Conservation (phyloP, 2,329 filamentous ascomycete species). For the Pseudogymnoascus sp. region DNA sequence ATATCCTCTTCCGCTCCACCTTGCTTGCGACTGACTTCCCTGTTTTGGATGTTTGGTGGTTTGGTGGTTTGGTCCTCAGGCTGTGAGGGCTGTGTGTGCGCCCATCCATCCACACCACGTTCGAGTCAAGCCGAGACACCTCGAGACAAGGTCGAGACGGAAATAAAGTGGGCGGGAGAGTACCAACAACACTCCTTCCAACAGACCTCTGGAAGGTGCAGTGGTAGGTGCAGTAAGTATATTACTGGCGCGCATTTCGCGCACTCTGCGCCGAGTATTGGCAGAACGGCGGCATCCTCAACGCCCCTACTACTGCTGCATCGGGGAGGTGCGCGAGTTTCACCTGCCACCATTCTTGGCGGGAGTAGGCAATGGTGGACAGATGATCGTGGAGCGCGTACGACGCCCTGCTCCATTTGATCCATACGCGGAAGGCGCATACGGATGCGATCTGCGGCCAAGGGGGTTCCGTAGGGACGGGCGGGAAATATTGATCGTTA, state of each 20-base stretch:
- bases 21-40: not conserved
- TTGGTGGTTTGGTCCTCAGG: not conserved
- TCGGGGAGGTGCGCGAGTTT: constrained; percentile 4
- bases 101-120: not conserved
- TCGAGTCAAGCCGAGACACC: constrained; percentile 3
- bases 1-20: not conserved
- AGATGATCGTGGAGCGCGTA: constrained; percentile 1
- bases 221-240: not conserved
- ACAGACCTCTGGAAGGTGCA: too few species aligned
- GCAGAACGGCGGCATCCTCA: not conserved
- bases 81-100: not conserved
- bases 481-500: constrained; percentile 8
- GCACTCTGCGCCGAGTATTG: not conserved
- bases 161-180: not conserved
- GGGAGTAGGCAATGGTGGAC: not conserved
- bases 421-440: constrained; percentile 5
- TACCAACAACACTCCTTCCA: too few species aligned
- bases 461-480: not conserved
- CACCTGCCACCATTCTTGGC: constrained; percentile 4
- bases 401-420: not conserved
- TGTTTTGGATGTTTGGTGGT: not conserved
- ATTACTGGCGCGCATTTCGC: not conserved
- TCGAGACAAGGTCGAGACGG: not conserved
- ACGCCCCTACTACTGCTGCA: not conserved
- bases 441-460: not conserved